These are phyloP conservation scores for Ustilago shanxiensis DNA, from an alignment of 1,284 basidiomycete species.

Conservation along the genomic window DNA sequence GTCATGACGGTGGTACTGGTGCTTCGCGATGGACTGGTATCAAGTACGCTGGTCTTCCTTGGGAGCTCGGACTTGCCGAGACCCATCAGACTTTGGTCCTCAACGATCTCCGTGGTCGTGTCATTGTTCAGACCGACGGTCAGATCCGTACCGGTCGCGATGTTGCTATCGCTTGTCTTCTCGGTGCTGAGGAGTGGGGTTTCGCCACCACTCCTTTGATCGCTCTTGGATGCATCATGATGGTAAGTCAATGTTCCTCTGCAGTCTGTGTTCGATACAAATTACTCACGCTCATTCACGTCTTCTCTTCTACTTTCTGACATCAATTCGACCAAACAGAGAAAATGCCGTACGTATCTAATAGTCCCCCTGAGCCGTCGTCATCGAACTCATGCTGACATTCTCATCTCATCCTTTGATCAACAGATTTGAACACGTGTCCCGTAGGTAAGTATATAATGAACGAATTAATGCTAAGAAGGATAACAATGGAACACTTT, in stretches of 20 bases:
- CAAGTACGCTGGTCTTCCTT: slow-evolving; percentile 68
- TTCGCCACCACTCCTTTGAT: slow-evolving; percentile 67
- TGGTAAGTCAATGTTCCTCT: slow-evolving; percentile 17
- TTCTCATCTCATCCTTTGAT: too few species aligned
- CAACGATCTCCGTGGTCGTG: slow-evolving; percentile 67
- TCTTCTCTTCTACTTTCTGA: too few species aligned
- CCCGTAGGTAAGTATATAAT: too few species aligned
- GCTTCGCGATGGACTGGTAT: slow-evolving; percentile 67
- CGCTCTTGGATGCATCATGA: slow-evolving; percentile 66
- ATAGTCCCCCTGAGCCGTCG: too few species aligned
- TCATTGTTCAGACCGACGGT: slow-evolving; percentile 66
- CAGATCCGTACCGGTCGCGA: slow-evolving; percentile 65
- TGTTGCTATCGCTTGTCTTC: slow-evolving; percentile 64
- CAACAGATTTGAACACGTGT: too few species aligned
- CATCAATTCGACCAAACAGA: too few species aligned
- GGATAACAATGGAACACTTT: too few species aligned
- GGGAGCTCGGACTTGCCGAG: slow-evolving; percentile 68
- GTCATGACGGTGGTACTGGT: slow-evolving; percentile 69
- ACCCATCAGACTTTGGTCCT: slow-evolving; percentile 67
- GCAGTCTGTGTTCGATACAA: too few species aligned
- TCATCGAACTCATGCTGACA: too few species aligned
- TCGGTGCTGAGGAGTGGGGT: slow-evolving; percentile 66
- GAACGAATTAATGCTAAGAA: too few species aligned
- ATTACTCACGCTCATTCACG: too few species aligned
- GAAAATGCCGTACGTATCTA: too few species aligned